A percentile compares a stretch with the other conserved stretches of the same genome.
These are phyloP conservation scores for Cardamine resedifolia DNA, from an alignment of 345 rosid species.

Conservation along the genomic window DNA sequence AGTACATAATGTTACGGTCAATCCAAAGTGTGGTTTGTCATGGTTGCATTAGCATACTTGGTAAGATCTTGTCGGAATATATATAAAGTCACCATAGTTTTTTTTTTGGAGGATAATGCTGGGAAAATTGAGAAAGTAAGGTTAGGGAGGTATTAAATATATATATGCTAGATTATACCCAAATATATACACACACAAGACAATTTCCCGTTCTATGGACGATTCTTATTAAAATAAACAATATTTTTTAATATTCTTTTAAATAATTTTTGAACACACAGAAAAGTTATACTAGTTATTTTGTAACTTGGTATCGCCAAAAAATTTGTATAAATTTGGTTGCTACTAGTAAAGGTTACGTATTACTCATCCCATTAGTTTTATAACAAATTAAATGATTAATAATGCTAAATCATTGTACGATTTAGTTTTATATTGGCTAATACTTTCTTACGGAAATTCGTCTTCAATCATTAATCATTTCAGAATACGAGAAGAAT, in stretches of 20 bases:
- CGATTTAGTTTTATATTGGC: not conserved
- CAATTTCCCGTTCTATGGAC: not conserved
- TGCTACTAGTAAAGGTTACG: not conserved
- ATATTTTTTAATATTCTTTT: not conserved
- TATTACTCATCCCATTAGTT: not conserved
- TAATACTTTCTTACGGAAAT: not conserved
- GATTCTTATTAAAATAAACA: not conserved
- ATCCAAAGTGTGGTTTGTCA: slow-evolving; percentile 1
- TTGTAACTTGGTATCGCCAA: not conserved
- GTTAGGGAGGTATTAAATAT: not conserved
- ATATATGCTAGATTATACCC: not conserved
- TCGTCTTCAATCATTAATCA: not conserved
- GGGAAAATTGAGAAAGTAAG: not conserved
- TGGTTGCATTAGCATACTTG: slow-evolving; percentile 11
- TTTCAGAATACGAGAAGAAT: not conserved
- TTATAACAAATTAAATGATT: not conserved
- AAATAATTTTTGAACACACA: not conserved
- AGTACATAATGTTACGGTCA: slow-evolving; percentile 5
- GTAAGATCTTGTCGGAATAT: slow-evolving; percentile 10
- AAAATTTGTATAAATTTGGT: not conserved
- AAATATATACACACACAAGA: not conserved
- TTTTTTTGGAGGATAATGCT: not conserved
- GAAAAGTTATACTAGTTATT: not conserved
- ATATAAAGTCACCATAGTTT: not conserved
- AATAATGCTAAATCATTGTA: not conserved